phyloP scores from a whole-genome alignment of 2,329 filamentous ascomycete species.

The Aspergillus costaricaensis region DNA sequence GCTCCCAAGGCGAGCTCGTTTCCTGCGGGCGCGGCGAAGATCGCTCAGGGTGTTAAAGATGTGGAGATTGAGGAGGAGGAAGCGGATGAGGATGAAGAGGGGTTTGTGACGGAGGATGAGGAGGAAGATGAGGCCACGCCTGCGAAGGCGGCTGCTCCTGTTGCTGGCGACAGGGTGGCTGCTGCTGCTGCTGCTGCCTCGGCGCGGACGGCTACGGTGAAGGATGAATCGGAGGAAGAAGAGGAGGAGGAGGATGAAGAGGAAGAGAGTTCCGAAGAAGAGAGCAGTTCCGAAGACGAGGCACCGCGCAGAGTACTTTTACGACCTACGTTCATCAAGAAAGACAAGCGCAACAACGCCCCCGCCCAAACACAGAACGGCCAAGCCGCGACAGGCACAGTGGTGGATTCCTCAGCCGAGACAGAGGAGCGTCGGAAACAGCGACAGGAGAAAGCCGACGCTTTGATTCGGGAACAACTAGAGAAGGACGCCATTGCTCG shows the following conservation, averaged over 20 bases:
- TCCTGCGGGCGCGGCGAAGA: slow-evolving; percentile 34
- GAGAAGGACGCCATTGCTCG: slow-evolving; percentile 76
- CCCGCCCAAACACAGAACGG: slow-evolving; percentile 26
- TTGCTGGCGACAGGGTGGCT: slow-evolving; percentile 14
- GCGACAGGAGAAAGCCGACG: slow-evolving; percentile 71
- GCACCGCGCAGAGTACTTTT: slow-evolving; percentile 58
- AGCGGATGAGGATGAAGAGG: slow-evolving; percentile 54
- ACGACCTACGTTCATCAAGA: slow-evolving; percentile 68
- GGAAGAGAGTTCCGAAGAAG: slow-evolving; percentile 54
- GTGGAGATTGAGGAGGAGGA: slow-evolving; percentile 41
- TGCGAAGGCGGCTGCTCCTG: slow-evolving; percentile 16
- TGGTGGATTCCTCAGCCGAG: slow-evolving; percentile 46
- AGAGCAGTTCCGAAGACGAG: slow-evolving; percentile 60
- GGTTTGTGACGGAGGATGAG: slow-evolving; percentile 61
- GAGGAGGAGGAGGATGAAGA: slow-evolving; percentile 49
- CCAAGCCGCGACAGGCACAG: slow-evolving; percentile 14
- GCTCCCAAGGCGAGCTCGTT: slow-evolving; percentile 46
- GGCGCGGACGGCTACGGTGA: slow-evolving; percentile 29
- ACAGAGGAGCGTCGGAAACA: slow-evolving; percentile 46
- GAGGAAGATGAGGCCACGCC: slow-evolving; percentile 42
- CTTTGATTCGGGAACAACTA: slow-evolving; percentile 84
- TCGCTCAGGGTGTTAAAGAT: slow-evolving; percentile 34
- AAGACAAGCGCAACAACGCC: slow-evolving; percentile 56
- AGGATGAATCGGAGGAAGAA: slow-evolving; percentile 51
- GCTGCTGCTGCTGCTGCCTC: slow-evolving; percentile 15